Evolutionary conservation across 139 green algal species (phyloP).

Genomic region (Diplosphaera chodatii): DNA sequence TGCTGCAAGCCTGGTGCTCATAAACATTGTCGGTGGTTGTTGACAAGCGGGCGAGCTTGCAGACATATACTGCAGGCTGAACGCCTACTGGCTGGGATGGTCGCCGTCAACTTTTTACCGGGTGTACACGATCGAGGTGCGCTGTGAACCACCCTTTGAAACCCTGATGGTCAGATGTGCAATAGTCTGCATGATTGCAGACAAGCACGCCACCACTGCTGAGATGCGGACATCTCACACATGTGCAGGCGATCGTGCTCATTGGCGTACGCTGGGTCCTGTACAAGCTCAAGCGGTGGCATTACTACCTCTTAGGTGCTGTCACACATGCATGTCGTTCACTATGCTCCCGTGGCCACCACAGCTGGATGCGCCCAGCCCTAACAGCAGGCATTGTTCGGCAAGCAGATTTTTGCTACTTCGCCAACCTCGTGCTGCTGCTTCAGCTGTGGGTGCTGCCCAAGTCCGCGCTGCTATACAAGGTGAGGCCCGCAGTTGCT

Average conservation of each 20-base stretch:
- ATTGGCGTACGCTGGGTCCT: slow-evolving; percentile 19
- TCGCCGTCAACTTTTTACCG: slow-evolving; percentile 62
- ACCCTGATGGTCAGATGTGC: no score
- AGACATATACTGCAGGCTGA: slow-evolving; percentile 45
- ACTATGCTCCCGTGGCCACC: not conserved
- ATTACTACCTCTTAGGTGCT: slow-evolving; percentile 68
- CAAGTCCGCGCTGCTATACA: slow-evolving; percentile 37
- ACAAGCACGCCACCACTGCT: no score
- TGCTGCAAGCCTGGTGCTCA: no score
- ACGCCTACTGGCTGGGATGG: slow-evolving; percentile 71
- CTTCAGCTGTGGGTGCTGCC: slow-evolving; percentile 63
- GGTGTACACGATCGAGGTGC: slow-evolving; percentile 56
- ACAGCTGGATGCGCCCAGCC: not conserved
- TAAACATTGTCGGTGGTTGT: no score
- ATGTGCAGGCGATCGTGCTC: slow-evolving; percentile 19
- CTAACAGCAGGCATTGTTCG: no score
- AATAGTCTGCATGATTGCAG: no score
- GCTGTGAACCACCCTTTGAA: no score
- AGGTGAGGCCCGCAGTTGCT: slow-evolving; percentile 47
- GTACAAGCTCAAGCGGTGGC: slow-evolving; percentile 37
- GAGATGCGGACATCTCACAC: no score
- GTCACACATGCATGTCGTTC: not conserved
- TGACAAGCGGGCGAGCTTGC: no score
- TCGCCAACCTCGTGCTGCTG: slow-evolving; percentile 64
- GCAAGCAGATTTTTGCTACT: slow-evolving; percentile 68